Conservation (phyloP, 768 basidiomycete genomes). For the Gelatoporia subvermispora region DNA sequence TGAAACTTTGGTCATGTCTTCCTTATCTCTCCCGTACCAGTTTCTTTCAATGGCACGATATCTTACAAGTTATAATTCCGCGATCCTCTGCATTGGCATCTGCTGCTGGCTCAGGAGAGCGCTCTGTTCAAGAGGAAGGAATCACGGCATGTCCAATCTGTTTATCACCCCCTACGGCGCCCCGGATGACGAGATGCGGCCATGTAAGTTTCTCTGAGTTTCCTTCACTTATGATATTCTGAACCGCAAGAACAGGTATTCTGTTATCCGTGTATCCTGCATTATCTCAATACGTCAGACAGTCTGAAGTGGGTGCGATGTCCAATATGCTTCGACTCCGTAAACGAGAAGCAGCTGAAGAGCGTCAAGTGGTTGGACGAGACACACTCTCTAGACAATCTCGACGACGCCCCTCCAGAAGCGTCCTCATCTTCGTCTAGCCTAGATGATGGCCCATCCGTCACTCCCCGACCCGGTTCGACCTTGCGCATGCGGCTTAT, state of each 20-base stretch:
- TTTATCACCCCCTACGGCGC: slow-evolving; percentile 82
- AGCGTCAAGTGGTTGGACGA: slow-evolving; percentile 86
- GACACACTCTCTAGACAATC: slow-evolving; percentile 29
- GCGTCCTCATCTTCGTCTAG: slow-evolving; percentile 47
- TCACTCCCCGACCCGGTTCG: slow-evolving; percentile 49
- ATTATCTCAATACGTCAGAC: slow-evolving; percentile 81
- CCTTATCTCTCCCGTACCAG: slow-evolving; percentile 34
- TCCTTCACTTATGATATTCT: slow-evolving; percentile 7
- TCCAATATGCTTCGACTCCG: slow-evolving; percentile 93
- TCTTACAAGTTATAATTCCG: slow-evolving; percentile 91
- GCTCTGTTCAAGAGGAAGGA: slow-evolving; percentile 46
- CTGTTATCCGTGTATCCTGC: slow-evolving; percentile 92
- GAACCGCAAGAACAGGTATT: slow-evolving; percentile 55
- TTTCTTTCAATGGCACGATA: slow-evolving; percentile 94
- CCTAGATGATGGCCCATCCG: slow-evolving; percentile 30
- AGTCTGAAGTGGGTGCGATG: slow-evolving; percentile 85
- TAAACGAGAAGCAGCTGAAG: slow-evolving; percentile 88
- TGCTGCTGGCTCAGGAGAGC: slow-evolving; percentile 45
- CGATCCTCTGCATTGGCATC: slow-evolving; percentile 72
- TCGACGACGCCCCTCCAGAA: slow-evolving; percentile 25
- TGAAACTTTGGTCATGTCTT: slow-evolving; percentile 10
- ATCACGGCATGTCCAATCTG: slow-evolving; percentile 90
- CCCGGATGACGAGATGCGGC: slow-evolving; percentile 95
- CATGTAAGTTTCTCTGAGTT: slow-evolving; percentile 62
- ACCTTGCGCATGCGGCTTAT: slow-evolving; percentile 82